Evolutionary conservation across 306 rosid genomes (phyloP).

Genomic region (Urtica urens): DNA sequence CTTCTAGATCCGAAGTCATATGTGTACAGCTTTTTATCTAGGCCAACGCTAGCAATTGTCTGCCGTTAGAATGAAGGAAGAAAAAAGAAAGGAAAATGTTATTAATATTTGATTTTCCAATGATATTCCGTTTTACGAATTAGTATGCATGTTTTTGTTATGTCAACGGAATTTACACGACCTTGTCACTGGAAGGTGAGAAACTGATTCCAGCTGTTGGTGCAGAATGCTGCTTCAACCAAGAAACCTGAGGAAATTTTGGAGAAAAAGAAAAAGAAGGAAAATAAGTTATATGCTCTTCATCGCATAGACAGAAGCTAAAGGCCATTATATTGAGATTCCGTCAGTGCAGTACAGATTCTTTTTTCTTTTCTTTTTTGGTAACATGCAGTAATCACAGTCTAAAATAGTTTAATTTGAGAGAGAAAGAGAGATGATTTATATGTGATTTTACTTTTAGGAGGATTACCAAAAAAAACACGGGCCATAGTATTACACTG

Average conservation of each 20-base stretch:
- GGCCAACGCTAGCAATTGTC: conserved; percentile 91
- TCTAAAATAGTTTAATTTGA: too few relatives aligned
- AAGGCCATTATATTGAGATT: not conserved
- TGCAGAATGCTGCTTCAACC: conserved; percentile 98
- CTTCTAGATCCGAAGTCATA: conserved; percentile 84
- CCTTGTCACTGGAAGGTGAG: conserved; percentile 98
- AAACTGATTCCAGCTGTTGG: conserved; percentile 96
- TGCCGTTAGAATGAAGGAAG: conserved; percentile 34
- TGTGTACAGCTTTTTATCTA: conserved; percentile 87
- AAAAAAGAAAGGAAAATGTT: not conserved
- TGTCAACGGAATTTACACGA: conserved; percentile 13
- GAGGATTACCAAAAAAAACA: too few relatives aligned
- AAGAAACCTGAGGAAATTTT: conserved; percentile 49
- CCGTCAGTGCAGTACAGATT: too few relatives aligned
- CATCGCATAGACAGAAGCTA: conserved; percentile 2
- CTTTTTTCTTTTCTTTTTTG: too few relatives aligned
- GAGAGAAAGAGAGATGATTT: too few relatives aligned
- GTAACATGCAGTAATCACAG: too few relatives aligned
- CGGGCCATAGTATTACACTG: too few relatives aligned
- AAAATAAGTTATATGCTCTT: conserved; percentile 5
- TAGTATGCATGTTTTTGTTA: not conserved
- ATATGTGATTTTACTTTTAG: too few relatives aligned
- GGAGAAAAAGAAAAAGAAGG: not conserved
- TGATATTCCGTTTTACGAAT: conserved; percentile 1
- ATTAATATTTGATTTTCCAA: conserved; percentile 7